Percentiles rank a stretch among this genome's conserved stretches.
These are phyloP conservation scores for Debaryomyces tyrocola DNA, from an alignment of 805 yeast species.

Conservation along the genomic window DNA sequence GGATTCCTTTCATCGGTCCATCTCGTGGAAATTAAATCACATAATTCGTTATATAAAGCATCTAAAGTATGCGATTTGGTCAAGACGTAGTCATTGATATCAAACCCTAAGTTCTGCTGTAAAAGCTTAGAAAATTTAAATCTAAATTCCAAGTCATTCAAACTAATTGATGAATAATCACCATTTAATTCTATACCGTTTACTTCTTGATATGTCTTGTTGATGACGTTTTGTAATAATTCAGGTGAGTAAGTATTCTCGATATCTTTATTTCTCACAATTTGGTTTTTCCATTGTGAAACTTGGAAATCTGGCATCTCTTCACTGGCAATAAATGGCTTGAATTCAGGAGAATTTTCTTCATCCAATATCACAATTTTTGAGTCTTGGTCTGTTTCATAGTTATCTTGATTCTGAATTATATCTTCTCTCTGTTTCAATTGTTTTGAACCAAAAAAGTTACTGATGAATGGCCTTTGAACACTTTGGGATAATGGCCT, in stretches of 20 bases:
- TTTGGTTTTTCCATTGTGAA: slow-evolving; percentile 34
- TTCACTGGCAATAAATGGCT: slow-evolving; percentile 22
- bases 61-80: slow-evolving; percentile 40
- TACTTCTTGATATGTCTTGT: slow-evolving; percentile 23
- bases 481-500: background rate
- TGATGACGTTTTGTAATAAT: slow-evolving; percentile 23
- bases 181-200: slow-evolving; percentile 16
- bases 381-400: slow-evolving; percentile 28
- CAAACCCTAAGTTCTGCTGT: slow-evolving; percentile 48
- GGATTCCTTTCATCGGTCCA: slow-evolving; percentile 66
- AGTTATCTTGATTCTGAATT: slow-evolving; percentile 39
- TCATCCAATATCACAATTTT: slow-evolving; percentile 37
- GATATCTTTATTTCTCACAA: slow-evolving; percentile 22
- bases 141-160: slow-evolving; percentile 48
- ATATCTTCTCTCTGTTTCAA: slow-evolving; percentile 34
- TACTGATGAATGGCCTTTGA: slow-evolving; percentile 22
- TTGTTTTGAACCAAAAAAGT: slow-evolving; percentile 33
- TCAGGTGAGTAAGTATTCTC: slow-evolving; percentile 27
- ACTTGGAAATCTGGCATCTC: slow-evolving; percentile 39
- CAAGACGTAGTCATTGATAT: slow-evolving; percentile 53
- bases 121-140: slow-evolving; percentile 50
- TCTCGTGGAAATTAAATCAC: slow-evolving; percentile 38
- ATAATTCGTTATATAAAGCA: slow-evolving; percentile 39
- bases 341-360: slow-evolving; percentile 32
- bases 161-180: slow-evolving; percentile 14